Evolutionary conservation across 495 filamentous ascomycete genomes (phyloP).

Genomic region (Xeromyces bisporus): DNA sequence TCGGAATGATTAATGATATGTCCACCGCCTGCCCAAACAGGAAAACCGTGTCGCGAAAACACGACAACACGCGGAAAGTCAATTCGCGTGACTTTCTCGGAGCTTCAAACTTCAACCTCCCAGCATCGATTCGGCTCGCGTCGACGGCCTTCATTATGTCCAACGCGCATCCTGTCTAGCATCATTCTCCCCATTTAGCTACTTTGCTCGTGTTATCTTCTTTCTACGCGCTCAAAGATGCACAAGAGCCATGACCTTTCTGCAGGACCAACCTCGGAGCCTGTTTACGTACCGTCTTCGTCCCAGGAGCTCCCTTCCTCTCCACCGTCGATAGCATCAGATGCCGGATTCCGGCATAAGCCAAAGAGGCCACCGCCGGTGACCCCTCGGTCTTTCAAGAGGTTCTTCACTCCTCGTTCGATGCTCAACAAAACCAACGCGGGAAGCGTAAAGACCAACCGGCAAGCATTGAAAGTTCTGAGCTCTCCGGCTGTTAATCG

Average conservation of each 20-base stretch:
- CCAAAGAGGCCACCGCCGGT: constrained; percentile 37
- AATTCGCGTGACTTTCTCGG: too few species aligned
- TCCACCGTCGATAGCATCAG: constrained; percentile 30
- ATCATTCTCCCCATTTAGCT: constrained; percentile 1
- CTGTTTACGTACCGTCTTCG: constrained; percentile 19
- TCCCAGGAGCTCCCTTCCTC: constrained; percentile 27
- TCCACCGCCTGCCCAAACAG: constrained; percentile 9
- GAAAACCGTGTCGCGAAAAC: constrained; percentile 14
- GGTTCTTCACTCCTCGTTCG: constrained; percentile 67
- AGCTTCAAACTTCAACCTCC: constrained; percentile 7
- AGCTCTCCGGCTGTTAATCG: constrained; percentile 47
- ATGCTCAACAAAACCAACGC: constrained; percentile 25
- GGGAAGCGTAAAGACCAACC: constrained; percentile 32
- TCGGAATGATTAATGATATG: background rate
- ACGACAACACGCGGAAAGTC: constrained; percentile 13
- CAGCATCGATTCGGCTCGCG: too few species aligned
- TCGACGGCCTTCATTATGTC: too few species aligned
- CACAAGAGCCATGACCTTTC: constrained; percentile 18
- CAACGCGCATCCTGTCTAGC: too few species aligned
- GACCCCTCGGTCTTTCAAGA: constrained; percentile 56
- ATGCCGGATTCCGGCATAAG: constrained; percentile 24
- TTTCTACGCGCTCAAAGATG: constrained; percentile 18
- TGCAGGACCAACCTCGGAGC: constrained; percentile 26
- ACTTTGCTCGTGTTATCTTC: constrained; percentile 7
- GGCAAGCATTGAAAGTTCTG: constrained; percentile 54